Evolutionary conservation across 1,284 basidiomycete genomes (phyloP).

Genomic region (Ganoderma sinense): DNA sequence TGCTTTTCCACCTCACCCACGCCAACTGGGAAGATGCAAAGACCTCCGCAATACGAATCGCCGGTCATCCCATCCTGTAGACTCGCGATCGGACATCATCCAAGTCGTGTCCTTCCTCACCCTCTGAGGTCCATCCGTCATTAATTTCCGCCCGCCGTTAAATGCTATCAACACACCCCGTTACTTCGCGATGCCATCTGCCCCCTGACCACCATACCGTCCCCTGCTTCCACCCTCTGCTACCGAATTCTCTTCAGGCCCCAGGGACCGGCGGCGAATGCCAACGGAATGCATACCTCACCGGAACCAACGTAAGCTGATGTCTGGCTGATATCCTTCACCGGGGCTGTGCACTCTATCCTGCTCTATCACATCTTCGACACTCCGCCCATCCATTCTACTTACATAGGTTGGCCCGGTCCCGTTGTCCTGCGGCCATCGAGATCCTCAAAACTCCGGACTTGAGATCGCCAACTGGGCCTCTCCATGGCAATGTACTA

Average conservation of each 20-base stretch:
- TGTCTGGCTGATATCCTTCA: background rate
- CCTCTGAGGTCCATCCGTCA: background rate
- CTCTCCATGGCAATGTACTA: background rate
- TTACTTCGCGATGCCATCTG: background rate
- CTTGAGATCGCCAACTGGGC: background rate
- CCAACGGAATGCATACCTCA: background rate
- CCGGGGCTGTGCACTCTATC: background rate
- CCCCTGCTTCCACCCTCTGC: background rate
- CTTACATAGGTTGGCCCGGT: too few species aligned
- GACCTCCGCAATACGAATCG: background rate
- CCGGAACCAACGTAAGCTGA: background rate
- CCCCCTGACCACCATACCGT: background rate
- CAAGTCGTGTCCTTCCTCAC: background rate
- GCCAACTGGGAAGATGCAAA: background rate
- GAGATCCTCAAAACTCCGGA: background rate
- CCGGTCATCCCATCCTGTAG: too few species aligned
- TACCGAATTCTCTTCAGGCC: background rate
- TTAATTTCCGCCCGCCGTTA: background rate
- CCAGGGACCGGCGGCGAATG: background rate
- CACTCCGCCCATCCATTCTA: too few species aligned
- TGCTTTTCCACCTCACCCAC: too few species aligned
- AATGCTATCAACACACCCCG: background rate
- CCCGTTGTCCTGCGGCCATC: too few species aligned
- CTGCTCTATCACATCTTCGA: too few species aligned
- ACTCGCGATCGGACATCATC: too few species aligned